Evolutionary conservation across 441 rosid species (phyloP).

Genomic region (Arabidopsis lyrata): DNA sequence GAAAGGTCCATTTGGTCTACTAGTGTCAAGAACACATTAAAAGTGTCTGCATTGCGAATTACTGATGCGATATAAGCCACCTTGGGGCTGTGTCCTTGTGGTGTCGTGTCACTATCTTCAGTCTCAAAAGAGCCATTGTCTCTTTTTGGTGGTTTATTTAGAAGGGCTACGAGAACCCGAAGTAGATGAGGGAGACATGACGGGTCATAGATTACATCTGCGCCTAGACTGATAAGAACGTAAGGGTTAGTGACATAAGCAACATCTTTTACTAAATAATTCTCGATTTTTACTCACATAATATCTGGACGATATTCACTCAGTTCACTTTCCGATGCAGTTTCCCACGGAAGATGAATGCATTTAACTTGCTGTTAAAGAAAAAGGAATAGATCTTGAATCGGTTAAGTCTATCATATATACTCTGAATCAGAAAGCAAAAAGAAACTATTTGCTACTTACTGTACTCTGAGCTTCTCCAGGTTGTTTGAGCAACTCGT

Average conservation of each 20-base stretch:
- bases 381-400: constrained; percentile 1
- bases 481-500: constrained; percentile 37
- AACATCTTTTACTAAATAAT: constrained; percentile 4
- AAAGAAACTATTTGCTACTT: constrained; percentile 41
- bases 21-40: constrained; percentile 59
- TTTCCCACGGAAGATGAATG: constrained; percentile 85
- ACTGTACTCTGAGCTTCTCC: constrained; percentile 50
- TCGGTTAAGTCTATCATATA: background rate
- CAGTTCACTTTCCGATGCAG: constrained; percentile 61
- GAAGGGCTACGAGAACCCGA: constrained; percentile 59
- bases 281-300: constrained; percentile 50
- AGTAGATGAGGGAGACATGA: constrained; percentile 76
- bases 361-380: constrained; percentile 60
- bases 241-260: constrained; percentile 25
- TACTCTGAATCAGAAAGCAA: constrained; percentile 21
- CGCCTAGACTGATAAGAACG: constrained; percentile 61
- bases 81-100: constrained; percentile 17
- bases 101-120: constrained; percentile 18
- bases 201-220: constrained; percentile 83
- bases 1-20: constrained; percentile 60
- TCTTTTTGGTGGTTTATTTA: constrained; percentile 45
- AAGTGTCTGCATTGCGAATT: constrained; percentile 70
- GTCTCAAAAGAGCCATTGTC: constrained; percentile 26
- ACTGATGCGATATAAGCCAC: constrained; percentile 76
- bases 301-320: constrained; percentile 61